A percentile compares a stretch with the other conserved stretches of the same genome.
These are phyloP conservation scores for Pelargonium nanum DNA, from an alignment of 345 rosid genomes.

Conservation along the genomic window DNA sequence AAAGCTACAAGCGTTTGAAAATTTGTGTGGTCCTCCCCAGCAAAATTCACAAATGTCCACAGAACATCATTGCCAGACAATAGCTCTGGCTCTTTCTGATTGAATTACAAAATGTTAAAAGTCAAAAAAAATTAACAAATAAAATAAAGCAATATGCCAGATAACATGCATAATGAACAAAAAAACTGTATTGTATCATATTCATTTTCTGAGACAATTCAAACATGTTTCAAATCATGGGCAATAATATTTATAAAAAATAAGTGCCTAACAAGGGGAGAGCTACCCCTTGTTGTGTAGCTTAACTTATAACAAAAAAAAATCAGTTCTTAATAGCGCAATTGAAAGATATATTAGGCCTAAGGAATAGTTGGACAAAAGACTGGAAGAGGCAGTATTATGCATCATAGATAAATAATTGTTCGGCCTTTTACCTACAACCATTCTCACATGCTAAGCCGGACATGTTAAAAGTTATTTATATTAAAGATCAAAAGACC, in stretches of 20 bases:
- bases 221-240: not conserved
- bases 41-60: constrained; percentile 96
- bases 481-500: too few species aligned
- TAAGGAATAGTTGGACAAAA: not conserved
- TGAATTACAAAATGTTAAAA: constrained; percentile 10
- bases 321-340: not conserved
- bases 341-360: not conserved
- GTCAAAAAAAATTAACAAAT: constrained; percentile 2
- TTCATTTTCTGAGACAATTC: not conserved
- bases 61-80: constrained; percentile 85
- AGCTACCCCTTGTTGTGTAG: too few species aligned
- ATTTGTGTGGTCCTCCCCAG: constrained; percentile 96
- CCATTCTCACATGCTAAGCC: too few species aligned
- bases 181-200: not conserved
- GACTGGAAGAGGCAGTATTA: not conserved
- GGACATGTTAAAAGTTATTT: too few species aligned
- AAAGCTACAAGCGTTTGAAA: constrained; percentile 91
- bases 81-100: constrained; percentile 86
- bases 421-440: not conserved
- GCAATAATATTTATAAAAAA: too few species aligned
- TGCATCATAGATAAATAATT: not conserved
- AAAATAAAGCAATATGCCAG: not conserved
- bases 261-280: too few species aligned
- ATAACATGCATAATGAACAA: not conserved
- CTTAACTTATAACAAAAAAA: not conserved